These are phyloP conservation scores for Potentilla sterilis DNA, from an alignment of 306 rosid species.

Conservation along the genomic window DNA sequence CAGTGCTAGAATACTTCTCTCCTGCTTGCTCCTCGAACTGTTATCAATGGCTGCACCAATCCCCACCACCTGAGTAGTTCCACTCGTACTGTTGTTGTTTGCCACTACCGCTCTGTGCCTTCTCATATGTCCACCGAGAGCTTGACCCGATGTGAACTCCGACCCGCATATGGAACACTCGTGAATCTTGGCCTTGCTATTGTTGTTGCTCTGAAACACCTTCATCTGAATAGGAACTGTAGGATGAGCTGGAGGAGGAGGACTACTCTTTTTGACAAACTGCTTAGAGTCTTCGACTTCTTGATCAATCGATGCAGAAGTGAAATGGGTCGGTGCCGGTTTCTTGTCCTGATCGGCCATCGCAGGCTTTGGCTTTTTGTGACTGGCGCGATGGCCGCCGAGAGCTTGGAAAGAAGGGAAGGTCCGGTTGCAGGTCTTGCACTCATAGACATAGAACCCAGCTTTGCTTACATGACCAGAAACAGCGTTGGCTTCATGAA, in stretches of 20 bases:
- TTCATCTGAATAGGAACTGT: conserved; percentile 28
- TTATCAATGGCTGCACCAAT: neutral
- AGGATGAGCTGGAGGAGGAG: neutral
- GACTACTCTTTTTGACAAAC: conserved; percentile 10
- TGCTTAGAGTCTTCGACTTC: conserved; percentile 14
- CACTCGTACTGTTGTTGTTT: neutral
- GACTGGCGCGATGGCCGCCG: conserved; percentile 97
- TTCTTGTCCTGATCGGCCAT: conserved; percentile 30
- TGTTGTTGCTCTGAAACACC: conserved; percentile 20
- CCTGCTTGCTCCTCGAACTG: conserved; percentile 19
- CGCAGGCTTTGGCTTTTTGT: conserved; percentile 52
- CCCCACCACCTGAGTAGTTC: neutral
- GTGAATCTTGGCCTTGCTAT: conserved; percentile 52
- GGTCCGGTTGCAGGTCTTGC: conserved; percentile 85
- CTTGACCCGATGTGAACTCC: conserved; percentile 87
- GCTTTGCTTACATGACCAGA: conserved; percentile 14
- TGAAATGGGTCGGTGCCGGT: neutral
- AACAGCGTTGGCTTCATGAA: neutral
- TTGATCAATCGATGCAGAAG: neutral
- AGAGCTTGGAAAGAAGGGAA: conserved; percentile 98
- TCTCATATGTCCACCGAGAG: conserved; percentile 95
- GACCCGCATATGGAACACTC: conserved; percentile 93
- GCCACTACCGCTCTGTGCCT: conserved; percentile 55
- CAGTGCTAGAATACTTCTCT: conserved; percentile 47
- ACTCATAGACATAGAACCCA: conserved; percentile 57